These are phyloP conservation scores for Taiozyma sp. DNA, from an alignment of 1,139 yeast species.

Conservation along the genomic window DNA sequence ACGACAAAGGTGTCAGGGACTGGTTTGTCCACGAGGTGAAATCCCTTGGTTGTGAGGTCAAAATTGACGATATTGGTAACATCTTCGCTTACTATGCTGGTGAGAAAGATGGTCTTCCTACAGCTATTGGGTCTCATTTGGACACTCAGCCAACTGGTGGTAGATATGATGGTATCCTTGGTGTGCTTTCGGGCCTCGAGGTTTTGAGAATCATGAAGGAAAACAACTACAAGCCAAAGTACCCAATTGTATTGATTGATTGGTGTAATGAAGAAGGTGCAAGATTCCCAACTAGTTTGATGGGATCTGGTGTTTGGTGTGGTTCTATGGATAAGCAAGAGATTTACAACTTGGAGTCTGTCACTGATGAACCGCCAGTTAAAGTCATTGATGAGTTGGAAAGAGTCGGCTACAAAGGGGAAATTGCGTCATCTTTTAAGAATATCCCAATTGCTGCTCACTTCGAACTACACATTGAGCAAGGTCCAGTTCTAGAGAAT, in stretches of 20 bases:
- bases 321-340: slow-evolving; percentile 41
- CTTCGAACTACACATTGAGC: slow-evolving; percentile 72
- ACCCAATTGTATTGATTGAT: slow-evolving; percentile 56
- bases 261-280: slow-evolving; percentile 86
- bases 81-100: slow-evolving; percentile 65
- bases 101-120: slow-evolving; percentile 42
- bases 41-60: slow-evolving; percentile 49
- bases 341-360: slow-evolving; percentile 45
- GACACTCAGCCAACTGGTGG: slow-evolving; percentile 84
- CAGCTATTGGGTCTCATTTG: slow-evolving; percentile 67
- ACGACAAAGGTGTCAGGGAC: slow-evolving; percentile 60
- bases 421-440: slow-evolving; percentile 38
- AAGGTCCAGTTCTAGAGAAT: slow-evolving; percentile 64
- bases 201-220: slow-evolving; percentile 60
- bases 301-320: slow-evolving; percentile 67
- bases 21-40: slow-evolving; percentile 56
- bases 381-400: slow-evolving; percentile 50
- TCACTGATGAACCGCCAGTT: slow-evolving; percentile 45
- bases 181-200: slow-evolving; percentile 64
- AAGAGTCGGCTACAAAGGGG: slow-evolving; percentile 60
- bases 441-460: slow-evolving; percentile 59
- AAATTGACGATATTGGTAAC: slow-evolving; percentile 60
- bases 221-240: slow-evolving; percentile 50
- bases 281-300: slow-evolving; percentile 59
- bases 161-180: slow-evolving; percentile 65